Conservation (phyloP, 2,329 filamentous ascomycete species). For the Dactylellina drechsleri region DNA sequence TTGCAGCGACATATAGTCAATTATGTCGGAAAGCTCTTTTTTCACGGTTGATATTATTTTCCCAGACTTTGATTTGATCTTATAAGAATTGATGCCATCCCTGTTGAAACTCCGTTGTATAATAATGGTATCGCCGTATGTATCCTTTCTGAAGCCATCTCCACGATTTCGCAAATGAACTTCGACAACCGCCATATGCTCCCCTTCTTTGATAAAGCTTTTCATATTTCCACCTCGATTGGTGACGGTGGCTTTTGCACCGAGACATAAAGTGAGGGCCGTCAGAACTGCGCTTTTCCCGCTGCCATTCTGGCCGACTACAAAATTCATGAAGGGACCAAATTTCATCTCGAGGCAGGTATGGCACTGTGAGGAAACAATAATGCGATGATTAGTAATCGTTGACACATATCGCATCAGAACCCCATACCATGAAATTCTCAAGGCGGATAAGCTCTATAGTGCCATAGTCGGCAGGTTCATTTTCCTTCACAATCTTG, state of each 20-base stretch:
- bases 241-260: conserved; percentile 89
- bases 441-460: conserved; percentile 45
- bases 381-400: neutral
- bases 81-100: conserved; percentile 81
- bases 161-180: conserved; percentile 94
- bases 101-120: conserved; percentile 90
- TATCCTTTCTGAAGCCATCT: conserved; percentile 81
- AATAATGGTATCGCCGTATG: conserved; percentile 85
- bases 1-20: conserved; percentile 90
- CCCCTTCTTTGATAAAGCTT: conserved; percentile 88
- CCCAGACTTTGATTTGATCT: conserved; percentile 78
- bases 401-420: too few species aligned
- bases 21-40: conserved; percentile 87
- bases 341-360: conserved; percentile 80
- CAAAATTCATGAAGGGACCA: conserved; percentile 97
- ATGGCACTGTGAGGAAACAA: conserved; percentile 79
- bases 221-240: conserved; percentile 92
- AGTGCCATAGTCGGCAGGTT: conserved; percentile 46
- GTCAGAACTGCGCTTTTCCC: conserved; percentile 97
- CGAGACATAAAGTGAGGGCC: conserved; percentile 91
- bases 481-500: conserved; percentile 15
- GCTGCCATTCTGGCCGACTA: conserved; percentile 96
- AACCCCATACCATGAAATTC: conserved; percentile 44
- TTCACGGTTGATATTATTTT: conserved; percentile 83
- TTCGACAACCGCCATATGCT: conserved; percentile 77